These are phyloP conservation scores for Macrophomina pseudophaseolina DNA, from an alignment of 2,329 filamentous ascomycete species.

Conservation along the genomic window DNA sequence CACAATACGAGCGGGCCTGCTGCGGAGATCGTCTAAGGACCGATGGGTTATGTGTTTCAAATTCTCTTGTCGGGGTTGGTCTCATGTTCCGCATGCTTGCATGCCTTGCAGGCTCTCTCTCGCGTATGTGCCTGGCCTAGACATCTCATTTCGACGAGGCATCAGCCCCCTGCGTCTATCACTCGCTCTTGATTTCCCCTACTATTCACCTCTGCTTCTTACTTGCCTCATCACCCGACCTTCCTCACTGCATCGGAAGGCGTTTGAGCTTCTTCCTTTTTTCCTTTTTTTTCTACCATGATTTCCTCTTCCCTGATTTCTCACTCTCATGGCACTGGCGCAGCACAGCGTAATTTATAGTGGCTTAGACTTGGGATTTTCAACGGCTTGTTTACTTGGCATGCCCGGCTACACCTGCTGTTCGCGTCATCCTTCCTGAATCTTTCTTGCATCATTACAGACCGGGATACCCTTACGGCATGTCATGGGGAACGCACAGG, in stretches of 20 bases:
- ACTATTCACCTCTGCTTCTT: not conserved
- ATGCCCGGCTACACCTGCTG: not conserved
- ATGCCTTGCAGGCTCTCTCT: not conserved
- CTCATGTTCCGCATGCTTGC: not conserved
- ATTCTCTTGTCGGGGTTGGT: not conserved
- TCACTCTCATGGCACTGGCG: not conserved
- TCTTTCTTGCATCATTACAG: not conserved
- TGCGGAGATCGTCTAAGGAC: not conserved
- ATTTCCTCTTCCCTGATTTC: not conserved
- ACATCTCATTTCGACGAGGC: not conserved
- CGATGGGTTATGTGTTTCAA: not conserved
- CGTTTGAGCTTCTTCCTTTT: not conserved
- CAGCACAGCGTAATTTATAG: not conserved
- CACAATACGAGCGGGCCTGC: not conserved
- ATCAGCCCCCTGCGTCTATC: not conserved
- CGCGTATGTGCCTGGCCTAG: not conserved
- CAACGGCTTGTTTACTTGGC: constrained; percentile 1
- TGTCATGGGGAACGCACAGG: not conserved
- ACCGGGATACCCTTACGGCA: not conserved
- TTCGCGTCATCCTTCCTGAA: not conserved
- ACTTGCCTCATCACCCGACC: not conserved
- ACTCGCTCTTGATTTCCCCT: not conserved
- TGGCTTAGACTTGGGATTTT: not conserved
- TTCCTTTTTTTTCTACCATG: not conserved
- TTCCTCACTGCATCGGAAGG: not conserved